phyloP scores from a whole-genome alignment of 2,329 filamentous ascomycete genomes.

The Clonostachys rhizophaga region DNA sequence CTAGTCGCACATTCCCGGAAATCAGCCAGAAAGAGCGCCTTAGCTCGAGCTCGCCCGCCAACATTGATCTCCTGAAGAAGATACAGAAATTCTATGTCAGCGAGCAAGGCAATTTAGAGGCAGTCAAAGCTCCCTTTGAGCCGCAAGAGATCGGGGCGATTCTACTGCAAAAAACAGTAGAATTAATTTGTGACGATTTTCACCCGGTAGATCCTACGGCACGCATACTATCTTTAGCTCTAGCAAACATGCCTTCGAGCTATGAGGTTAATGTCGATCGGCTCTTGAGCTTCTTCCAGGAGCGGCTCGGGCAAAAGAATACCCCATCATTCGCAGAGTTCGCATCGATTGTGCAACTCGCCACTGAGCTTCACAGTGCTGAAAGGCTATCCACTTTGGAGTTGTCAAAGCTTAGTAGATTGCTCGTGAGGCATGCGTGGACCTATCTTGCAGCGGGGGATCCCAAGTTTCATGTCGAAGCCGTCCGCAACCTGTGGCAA shows the following conservation, averaged over 20 bases:
- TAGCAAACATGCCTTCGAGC: conserved; percentile 44
- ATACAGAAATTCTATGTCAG: conserved; percentile 65
- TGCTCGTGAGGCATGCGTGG: conserved; percentile 74
- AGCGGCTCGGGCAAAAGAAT: conserved; percentile 31
- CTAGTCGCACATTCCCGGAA: conserved; percentile 55
- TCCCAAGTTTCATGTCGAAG: conserved; percentile 93
- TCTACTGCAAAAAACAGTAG: conserved; percentile 56
- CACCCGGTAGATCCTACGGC: conserved; percentile 36
- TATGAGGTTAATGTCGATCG: conserved; percentile 36
- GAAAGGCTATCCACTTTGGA: conserved; percentile 46
- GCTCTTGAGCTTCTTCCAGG: conserved; percentile 45
- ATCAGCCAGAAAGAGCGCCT: not conserved
- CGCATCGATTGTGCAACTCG: conserved; percentile 53
- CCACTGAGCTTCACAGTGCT: conserved; percentile 49
- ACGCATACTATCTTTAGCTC: conserved; percentile 52
- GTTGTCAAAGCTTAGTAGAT: conserved; percentile 58
- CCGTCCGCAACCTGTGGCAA: conserved; percentile 80
- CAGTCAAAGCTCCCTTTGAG: conserved; percentile 53
- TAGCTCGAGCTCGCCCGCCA: conserved; percentile 10
- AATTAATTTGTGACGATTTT: conserved; percentile 24
- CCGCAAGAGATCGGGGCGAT: conserved; percentile 53
- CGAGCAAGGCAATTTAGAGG: conserved; percentile 66
- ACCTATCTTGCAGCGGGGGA: conserved; percentile 72
- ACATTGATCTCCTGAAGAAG: conserved; percentile 50
- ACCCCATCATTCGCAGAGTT: conserved; percentile 48